Base-by-base conservation (phyloP, 371 early-diverging fungal genomes). In the Mortierella polycephala region DNA sequence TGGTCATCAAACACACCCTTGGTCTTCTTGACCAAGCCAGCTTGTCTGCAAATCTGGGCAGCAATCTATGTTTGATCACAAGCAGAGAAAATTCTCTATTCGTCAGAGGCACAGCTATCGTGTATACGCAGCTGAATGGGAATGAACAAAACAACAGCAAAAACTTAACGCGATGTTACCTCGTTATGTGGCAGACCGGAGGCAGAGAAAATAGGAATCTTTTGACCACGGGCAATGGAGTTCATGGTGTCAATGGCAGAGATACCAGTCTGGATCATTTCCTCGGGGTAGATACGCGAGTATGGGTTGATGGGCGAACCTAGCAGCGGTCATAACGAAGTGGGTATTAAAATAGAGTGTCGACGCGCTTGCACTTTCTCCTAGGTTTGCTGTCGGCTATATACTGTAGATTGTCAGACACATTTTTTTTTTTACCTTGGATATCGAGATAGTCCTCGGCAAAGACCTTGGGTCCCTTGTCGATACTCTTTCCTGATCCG, bases 181-280 rank as follows among this genome's bases (percentile, higher is more conserved):
- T 99, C 99, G 85, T 99, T 99, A 86, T 99, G 99, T 23, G 99
- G 99, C 57, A 99, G 87, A 85, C 99, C 99, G 58, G 99, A 94
- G 51, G 99, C 99, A 62, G 99, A 99, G 92, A 99, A 99, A 71
- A 99, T 99, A 50, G 99, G 99, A 75, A 99, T 99, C 92, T 99
- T 99, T 86, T 99, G 99, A 13, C 99, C 99, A 88, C 99, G 95
- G 56, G 99, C 99, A 88, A 99, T 99, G 45, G 99, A 98, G 89
- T 98, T 99, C 99, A 99, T 99, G 67, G 98, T 98, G 85, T 99
- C 99, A 74, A 99, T 99, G 60, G 99, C 96, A 40, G 99, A 99
- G 65, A 99, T 96, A 82, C 99, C 99, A 18, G 99, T 99, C 86
- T 99, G 99, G 71, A 99, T 99, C 99, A 99, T 99, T 89, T 99